Conservation (phyloP, 2,329 filamentous ascomycete species). For the Aspergillus ruber region DNA sequence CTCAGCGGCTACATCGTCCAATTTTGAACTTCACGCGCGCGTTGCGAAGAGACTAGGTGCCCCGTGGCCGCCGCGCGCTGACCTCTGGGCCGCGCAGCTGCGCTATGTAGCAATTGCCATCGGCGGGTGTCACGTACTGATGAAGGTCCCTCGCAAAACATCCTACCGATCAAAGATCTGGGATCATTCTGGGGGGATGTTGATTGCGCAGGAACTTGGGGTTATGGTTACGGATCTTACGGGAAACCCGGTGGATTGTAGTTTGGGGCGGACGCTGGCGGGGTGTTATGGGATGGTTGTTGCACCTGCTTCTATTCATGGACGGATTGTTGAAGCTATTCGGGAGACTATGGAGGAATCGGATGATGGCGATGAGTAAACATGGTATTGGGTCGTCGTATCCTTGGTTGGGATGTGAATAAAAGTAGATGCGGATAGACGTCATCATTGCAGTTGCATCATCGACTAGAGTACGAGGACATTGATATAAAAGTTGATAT, state of each 20-base stretch:
- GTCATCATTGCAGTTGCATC: too few species aligned
- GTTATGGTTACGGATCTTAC: slow-evolving; percentile 47
- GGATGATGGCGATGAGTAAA: not conserved
- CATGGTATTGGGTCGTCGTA: not conserved
- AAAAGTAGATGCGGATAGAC: too few species aligned
- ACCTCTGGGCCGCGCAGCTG: slow-evolving; percentile 50
- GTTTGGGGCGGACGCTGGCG: slow-evolving; percentile 33
- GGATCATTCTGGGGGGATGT: slow-evolving; percentile 51
- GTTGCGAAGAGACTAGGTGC: slow-evolving; percentile 36
- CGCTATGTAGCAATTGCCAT: slow-evolving; percentile 49
- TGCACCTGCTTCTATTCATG: slow-evolving; percentile 33
- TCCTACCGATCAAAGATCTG: slow-evolving; percentile 46
- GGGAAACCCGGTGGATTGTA: slow-evolving; percentile 45
- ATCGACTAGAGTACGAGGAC: not conserved
- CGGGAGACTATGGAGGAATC: slow-evolving; percentile 12
- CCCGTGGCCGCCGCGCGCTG: slow-evolving; percentile 42
- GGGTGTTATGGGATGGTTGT: slow-evolving; percentile 38
- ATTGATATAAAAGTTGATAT: too few species aligned
- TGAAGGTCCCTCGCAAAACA: slow-evolving; percentile 42
- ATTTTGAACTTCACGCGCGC: slow-evolving; percentile 33
- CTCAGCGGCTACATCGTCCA: slow-evolving; percentile 28
- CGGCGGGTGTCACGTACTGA: slow-evolving; percentile 44
- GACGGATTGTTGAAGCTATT: slow-evolving; percentile 25
- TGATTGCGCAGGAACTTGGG: slow-evolving; percentile 47
- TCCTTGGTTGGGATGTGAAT: too few species aligned